A percentile compares a stretch with the other conserved stretches of the same genome.
Conservation (phyloP, 2,329 filamentous ascomycete genomes). For the Aspergillus brunneoviolaceus region DNA sequence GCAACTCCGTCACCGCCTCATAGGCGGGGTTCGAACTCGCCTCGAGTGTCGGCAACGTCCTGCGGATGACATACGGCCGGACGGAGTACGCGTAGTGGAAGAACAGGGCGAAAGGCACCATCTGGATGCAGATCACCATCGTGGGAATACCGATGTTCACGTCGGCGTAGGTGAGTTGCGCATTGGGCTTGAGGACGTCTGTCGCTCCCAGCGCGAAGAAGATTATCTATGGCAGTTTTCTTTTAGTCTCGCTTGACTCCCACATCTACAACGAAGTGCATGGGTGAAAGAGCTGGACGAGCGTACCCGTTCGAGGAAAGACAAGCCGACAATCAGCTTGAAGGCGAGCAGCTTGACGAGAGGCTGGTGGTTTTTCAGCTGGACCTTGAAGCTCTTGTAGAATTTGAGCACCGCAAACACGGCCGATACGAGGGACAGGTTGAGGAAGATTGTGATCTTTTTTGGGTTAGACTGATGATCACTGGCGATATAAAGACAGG, state of each 20-base stretch:
- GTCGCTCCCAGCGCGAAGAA: constrained; percentile 28
- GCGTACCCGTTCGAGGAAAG: constrained; percentile 30
- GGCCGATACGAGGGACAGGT: constrained; percentile 25
- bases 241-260: not conserved
- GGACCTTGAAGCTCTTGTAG: constrained; percentile 25
- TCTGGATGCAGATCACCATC: constrained; percentile 32
- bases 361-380: constrained; percentile 30
- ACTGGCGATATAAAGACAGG: too few species aligned
- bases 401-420: constrained; percentile 28
- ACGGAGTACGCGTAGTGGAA: constrained; percentile 32
- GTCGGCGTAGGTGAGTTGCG: constrained; percentile 31
- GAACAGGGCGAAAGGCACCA: constrained; percentile 33
- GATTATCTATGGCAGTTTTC: constrained; percentile 21
- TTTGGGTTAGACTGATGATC: not conserved
- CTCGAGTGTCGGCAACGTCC: not conserved
- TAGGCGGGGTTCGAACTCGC: not conserved
- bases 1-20: not conserved
- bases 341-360: constrained; percentile 35
- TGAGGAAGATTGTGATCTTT: constrained; percentile 14
- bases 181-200: constrained; percentile 20
- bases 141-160: constrained; percentile 31
- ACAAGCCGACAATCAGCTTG: constrained; percentile 35
- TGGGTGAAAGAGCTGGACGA: constrained; percentile 13
- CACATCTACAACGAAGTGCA: too few species aligned
- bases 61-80: constrained; percentile 20